These are phyloP conservation scores for Salinomyces thailandicus DNA, from an alignment of 2,329 filamentous ascomycete genomes.

Conservation along the genomic window DNA sequence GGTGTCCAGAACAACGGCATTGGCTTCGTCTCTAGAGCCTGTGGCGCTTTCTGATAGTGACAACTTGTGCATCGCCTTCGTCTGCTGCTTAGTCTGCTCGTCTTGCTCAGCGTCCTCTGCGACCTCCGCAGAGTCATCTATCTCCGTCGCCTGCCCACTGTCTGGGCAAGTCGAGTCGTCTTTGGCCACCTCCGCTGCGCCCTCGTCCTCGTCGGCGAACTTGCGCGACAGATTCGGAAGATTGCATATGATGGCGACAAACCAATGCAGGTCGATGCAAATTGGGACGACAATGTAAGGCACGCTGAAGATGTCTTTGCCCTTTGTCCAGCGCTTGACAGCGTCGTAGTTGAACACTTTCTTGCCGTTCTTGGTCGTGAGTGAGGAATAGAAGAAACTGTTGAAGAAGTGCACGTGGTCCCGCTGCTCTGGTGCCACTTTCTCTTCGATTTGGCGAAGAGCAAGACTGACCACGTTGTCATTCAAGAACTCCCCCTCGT, in stretches of 20 bases:
- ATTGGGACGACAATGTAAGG: conserved; percentile 90
- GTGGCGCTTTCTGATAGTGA: conserved; percentile 4
- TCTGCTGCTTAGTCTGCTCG: neutral
- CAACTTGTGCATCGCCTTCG: conserved; percentile 4
- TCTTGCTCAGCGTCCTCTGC: neutral
- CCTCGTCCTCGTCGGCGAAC: conserved; percentile 5
- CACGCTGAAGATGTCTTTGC: conserved; percentile 70
- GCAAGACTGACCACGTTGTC: conserved; percentile 90
- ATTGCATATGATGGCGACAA: conserved; percentile 90
- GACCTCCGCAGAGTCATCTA: neutral
- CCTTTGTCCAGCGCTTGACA: conserved; percentile 79
- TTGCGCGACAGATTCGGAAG: conserved; percentile 50
- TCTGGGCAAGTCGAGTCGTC: neutral
- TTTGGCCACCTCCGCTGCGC: conserved; percentile 4
- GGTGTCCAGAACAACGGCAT: neutral
- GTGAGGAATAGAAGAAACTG: conserved; percentile 76
- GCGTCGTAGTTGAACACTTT: conserved; percentile 67
- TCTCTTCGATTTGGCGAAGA: conserved; percentile 42
- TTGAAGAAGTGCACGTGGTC: conserved; percentile 76
- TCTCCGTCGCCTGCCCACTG: neutral
- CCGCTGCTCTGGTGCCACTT: conserved; percentile 27
- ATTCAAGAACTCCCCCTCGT: conserved; percentile 80
- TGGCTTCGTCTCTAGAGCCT: neutral
- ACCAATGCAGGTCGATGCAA: conserved; percentile 82
- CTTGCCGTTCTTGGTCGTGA: conserved; percentile 48